A percentile compares a stretch with the other conserved stretches of the same genome.
Conservation (phyloP, 2,329 filamentous ascomycete species). For the Arthrocladium fulminans region DNA sequence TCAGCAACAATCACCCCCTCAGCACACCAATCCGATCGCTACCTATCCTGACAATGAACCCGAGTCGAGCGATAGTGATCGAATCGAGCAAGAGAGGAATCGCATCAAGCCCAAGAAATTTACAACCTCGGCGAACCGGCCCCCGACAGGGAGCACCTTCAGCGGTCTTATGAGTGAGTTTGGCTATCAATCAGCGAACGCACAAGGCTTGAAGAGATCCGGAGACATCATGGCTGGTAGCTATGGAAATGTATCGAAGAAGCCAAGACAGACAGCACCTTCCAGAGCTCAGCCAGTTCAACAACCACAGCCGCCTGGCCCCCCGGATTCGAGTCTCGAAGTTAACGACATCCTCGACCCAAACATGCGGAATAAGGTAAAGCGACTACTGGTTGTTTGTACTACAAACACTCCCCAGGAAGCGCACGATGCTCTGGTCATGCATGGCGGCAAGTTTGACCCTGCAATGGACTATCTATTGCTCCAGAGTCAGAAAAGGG, state of each 20-base stretch:
- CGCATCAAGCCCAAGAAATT: slow-evolving; percentile 51
- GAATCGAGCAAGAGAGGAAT: slow-evolving; percentile 37
- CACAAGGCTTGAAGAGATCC: slow-evolving; percentile 29
- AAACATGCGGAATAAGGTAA: slow-evolving; percentile 42
- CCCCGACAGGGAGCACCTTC: slow-evolving; percentile 1
- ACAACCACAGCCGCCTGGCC: slow-evolving; percentile 9
- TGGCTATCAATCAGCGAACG: neutral
- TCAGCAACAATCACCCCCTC: slow-evolving; percentile 32
- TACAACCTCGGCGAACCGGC: slow-evolving; percentile 29
- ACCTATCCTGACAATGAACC: slow-evolving; percentile 49
- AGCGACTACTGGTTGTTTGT: slow-evolving; percentile 43
- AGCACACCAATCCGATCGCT: slow-evolving; percentile 29
- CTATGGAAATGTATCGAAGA: slow-evolving; percentile 31
- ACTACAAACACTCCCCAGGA: slow-evolving; percentile 38
- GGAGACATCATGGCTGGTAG: slow-evolving; percentile 38
- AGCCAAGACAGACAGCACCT: slow-evolving; percentile 33
- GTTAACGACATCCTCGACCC: slow-evolving; percentile 46
- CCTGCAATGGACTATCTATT: slow-evolving; percentile 45
- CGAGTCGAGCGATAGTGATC: slow-evolving; percentile 52
- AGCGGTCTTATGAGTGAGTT: slow-evolving; percentile 5
- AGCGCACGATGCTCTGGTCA: slow-evolving; percentile 43
- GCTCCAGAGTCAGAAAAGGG: slow-evolving; percentile 28
- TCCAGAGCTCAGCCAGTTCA: slow-evolving; percentile 39
- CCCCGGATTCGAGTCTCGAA: slow-evolving; percentile 29
- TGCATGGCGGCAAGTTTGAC: slow-evolving; percentile 45